phyloP scores from a whole-genome alignment of 345 rosid species.

The Corchorus capsularis region DNA sequence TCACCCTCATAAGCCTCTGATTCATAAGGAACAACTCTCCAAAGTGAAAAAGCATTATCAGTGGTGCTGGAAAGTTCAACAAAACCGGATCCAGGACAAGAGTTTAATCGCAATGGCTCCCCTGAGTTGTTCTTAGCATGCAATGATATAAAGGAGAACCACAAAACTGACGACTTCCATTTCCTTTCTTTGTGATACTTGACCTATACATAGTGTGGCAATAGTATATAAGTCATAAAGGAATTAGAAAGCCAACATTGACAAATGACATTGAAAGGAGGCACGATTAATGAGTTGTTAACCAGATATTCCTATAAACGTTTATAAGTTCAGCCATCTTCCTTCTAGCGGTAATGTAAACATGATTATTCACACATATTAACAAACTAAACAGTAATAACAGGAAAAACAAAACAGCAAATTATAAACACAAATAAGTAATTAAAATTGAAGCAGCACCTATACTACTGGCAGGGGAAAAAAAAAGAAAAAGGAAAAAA shows the following conservation, averaged over 20 bases:
- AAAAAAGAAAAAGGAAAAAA: too few species aligned
- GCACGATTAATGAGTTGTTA: not conserved
- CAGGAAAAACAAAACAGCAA: not conserved
- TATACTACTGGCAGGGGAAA: not conserved
- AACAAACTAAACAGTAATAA: not conserved
- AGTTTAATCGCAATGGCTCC: conserved; percentile 66
- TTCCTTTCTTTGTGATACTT: conserved; percentile 58
- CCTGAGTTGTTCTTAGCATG: conserved; percentile 70
- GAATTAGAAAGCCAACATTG: conserved; percentile 10
- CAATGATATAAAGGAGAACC: conserved; percentile 88
- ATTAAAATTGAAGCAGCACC: not conserved
- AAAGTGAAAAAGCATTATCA: conserved; percentile 63
- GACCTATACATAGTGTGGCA: conserved; percentile 52
- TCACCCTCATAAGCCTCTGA: conserved; percentile 56
- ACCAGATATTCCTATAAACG: not conserved
- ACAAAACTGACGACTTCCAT: conserved; percentile 71
- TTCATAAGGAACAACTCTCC: conserved; percentile 56
- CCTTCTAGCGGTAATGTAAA: not conserved
- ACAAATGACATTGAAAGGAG: conserved; percentile 2
- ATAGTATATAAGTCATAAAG: conserved; percentile 6
- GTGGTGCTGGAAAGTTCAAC: conserved; percentile 65
- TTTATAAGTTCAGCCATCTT: not conserved
- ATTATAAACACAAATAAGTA: not conserved
- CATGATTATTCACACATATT: not conserved
- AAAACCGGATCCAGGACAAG: conserved; percentile 62